Evolutionary conservation across 1,139 yeast genomes (phyloP), one percentile per base, ranked within the genome.

Genomic region (Saccharomyces hybrid): DNA sequence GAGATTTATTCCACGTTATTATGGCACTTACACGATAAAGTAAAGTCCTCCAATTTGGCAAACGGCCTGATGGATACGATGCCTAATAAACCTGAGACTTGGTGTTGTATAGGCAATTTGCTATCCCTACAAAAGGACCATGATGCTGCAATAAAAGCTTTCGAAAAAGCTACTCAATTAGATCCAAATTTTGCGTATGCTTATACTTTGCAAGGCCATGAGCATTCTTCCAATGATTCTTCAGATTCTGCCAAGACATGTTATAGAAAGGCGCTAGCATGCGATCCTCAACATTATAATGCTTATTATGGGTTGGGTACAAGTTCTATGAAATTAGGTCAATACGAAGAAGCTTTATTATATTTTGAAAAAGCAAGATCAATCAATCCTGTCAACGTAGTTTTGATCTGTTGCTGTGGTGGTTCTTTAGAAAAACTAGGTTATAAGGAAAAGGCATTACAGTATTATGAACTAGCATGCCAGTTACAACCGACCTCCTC

Each of bases 281-380:
- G 84, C 49, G 96, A 93, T 65, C 78, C 85, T 51, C 78, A 93
- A 56, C 97, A 90, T 69, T 93, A 91, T 70, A 93, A 93, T 71
- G 98, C 99, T 0, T 83, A 93, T 66, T 95, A 93, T 66, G 99
- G 99, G 24, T 80, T 95, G 56, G 99, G 99, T 6, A 90, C 90
- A 95, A 95, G 91, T 46, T 88, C 86, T 69, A 79, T 90, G 69
- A 88, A 90, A 64, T 73, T 90, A 53, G 98, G 97, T 2, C 91
- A 89, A 64, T 83, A 83, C 64, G 83, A 80, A 49, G 83, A 84
- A 65, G 97, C 99, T 0, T 93, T 90, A 64, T 80, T 83, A 59
- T 96, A 90, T 70, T 90, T 93, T 74, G 76, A 89, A 52, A 87
- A 86, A 64, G 99, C 99, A 0, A 82, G 88, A 19, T 81, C 86